These are phyloP conservation scores for Cladophialophora yegresii DNA, from an alignment of 2,329 filamentous ascomycete genomes.

Conservation along the genomic window DNA sequence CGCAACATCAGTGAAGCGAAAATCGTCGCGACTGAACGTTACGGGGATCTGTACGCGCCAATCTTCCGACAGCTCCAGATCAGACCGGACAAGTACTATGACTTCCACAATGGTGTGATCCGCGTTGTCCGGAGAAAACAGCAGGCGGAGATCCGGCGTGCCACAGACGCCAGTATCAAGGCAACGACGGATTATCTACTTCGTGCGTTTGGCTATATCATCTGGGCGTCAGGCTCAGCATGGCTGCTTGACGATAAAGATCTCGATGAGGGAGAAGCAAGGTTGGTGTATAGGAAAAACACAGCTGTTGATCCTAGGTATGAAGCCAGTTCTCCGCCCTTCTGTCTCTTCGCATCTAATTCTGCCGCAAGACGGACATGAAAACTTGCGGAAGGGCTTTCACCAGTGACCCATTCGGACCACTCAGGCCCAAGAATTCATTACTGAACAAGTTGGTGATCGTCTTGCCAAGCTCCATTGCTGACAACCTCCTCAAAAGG, in stretches of 20 bases:
- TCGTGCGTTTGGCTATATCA: constrained; percentile 23
- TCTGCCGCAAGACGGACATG: not conserved
- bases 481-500: constrained; percentile 13
- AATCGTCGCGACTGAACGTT: constrained; percentile 5
- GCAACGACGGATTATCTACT: constrained; percentile 20
- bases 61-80: constrained; percentile 31
- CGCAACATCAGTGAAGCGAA: constrained; percentile 18
- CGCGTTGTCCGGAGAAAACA: constrained; percentile 27
- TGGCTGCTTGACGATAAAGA: constrained; percentile 25
- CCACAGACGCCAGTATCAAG: constrained; percentile 14
- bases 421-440: not conserved
- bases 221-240: constrained; percentile 25
- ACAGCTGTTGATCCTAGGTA: constrained; percentile 18
- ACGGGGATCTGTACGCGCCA: constrained; percentile 19
- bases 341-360: not conserved
- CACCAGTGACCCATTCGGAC: not conserved
- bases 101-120: constrained; percentile 29
- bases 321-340: not conserved
- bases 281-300: constrained; percentile 24
- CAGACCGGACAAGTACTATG: constrained; percentile 17
- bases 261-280: constrained; percentile 24
- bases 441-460: not conserved
- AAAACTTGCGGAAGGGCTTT: not conserved
- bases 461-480: not conserved
- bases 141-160: constrained; percentile 17